Percentiles rank a stretch among this genome's conserved stretches.
Conservation (phyloP, 352 stramenopile genomes). For the Pelagophyceae sp. region DNA sequence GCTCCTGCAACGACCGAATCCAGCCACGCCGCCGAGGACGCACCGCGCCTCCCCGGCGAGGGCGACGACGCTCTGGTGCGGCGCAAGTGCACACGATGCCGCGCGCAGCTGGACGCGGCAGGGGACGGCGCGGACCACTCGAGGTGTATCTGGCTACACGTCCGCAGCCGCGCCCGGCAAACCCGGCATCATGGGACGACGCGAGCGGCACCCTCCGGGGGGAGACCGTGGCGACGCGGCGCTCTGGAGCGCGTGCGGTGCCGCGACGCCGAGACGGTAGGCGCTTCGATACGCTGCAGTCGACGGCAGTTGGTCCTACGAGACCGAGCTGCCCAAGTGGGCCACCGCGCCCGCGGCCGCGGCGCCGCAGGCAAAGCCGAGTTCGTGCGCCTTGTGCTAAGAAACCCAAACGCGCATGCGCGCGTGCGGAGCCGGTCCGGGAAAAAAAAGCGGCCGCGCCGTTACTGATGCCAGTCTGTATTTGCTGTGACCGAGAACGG, state of each 20-base stretch:
- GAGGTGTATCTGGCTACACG: not conserved
- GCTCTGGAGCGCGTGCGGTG: no score
- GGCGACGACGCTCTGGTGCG: not conserved
- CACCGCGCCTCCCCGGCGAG: not conserved
- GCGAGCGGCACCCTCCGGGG: no score
- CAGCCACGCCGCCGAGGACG: not conserved
- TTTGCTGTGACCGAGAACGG: no score
- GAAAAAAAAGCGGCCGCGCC: no score
- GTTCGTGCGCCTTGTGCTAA: not conserved
- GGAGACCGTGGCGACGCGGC: no score
- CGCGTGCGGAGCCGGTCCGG: no score
- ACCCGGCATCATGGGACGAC: no score
- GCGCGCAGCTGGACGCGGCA: not conserved
- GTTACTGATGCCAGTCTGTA: no score
- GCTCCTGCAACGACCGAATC: not conserved
- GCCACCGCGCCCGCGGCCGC: not conserved
- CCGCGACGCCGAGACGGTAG: no score
- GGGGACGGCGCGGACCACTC: not conserved
- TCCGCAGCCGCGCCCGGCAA: no score
- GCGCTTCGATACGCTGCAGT: not conserved
- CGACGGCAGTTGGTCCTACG: slow-evolving; percentile 4
- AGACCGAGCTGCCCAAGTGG: not conserved
- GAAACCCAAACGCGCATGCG: no score
- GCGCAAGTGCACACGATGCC: slow-evolving; percentile 9
- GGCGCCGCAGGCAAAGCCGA: no score